Base-by-base conservation (phyloP, 2,329 filamentous ascomycete species). In the Monilinia laxa region DNA sequence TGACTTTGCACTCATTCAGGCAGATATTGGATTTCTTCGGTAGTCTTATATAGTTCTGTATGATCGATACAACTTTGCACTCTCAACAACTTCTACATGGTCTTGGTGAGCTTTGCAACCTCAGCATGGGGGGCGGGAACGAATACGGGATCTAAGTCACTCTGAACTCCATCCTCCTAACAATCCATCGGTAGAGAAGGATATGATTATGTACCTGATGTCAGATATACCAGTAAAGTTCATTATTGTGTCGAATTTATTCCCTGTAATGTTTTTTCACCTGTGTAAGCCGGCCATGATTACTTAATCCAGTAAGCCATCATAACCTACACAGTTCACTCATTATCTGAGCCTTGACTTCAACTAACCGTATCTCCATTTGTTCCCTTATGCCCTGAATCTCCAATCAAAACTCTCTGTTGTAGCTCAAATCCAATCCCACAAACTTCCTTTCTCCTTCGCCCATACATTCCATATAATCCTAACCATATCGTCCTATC, bases 401-500 rank as follows among this genome's bases (percentile, higher is more conserved):
- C 40, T 25, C 47, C 64, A 40, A 51, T 62, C 20, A 65, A 45
- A 20, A 47, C 53, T n/a, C 55, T 62, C 38, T 65, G 31, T 10
- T 62, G 64, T 25, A 73, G 59, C 53, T 75, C 74, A 69, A 74
- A 75, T 2, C 73, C 71, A 11, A 57, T 56, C 10, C 72, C 73
- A 68, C 74, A 75, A 62, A 75, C 70, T 0, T 54, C 67, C 58
- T 69, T 71, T 42, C 72, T 72, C 64, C 64, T 70, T 40, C 67
- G 47, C 14, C 69, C 72, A 70, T 71, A 75, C 62, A 71, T 68
- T 51, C 38, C 62, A 70, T 75, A 75, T 4, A 75, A 35, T 25
- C 70, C 69, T 58, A 73, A 62, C 74, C 73, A 75, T 11, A 72
- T 64, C 18, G 63, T 65, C 31, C 74, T 59, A 69, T 75, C 72